phyloP scores from a whole-genome alignment of 2,329 filamentous ascomycete genomes.

The Penicillium rolfsii region DNA sequence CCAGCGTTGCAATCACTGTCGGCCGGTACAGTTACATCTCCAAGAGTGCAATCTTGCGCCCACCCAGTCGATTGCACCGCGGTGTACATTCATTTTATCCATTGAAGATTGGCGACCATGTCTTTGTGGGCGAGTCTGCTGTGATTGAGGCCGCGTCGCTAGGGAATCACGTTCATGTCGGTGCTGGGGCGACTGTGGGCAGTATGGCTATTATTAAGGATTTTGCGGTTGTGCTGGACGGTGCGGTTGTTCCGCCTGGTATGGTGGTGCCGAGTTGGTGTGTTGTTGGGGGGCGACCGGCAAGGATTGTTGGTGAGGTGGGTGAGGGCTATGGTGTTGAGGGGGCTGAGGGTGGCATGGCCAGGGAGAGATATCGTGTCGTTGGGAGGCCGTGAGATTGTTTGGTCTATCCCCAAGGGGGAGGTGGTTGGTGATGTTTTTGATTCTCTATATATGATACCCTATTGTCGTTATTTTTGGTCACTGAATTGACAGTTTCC shows the following conservation, averaged over 20 bases:
- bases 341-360: conserved; percentile 49
- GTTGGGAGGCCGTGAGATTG: conserved; percentile 37
- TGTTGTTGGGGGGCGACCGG: conserved; percentile 83
- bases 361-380: conserved; percentile 46
- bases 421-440: conserved; percentile 27
- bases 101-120: conserved; percentile 90
- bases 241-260: conserved; percentile 77
- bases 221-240: conserved; percentile 84
- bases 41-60: conserved; percentile 75
- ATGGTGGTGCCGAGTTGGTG: conserved; percentile 94
- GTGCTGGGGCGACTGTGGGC: conserved; percentile 73
- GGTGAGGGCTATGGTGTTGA: conserved; percentile 53
- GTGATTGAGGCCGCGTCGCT: conserved; percentile 83
- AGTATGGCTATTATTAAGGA: conserved; percentile 93
- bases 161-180: conserved; percentile 84
- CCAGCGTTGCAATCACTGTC: conserved; percentile 70
- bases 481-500: not conserved
- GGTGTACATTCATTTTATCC: conserved; percentile 70
- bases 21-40: conserved; percentile 91
- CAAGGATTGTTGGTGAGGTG: conserved; percentile 78
- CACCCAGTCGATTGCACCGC: conserved; percentile 80
- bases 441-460: conserved; percentile 12
- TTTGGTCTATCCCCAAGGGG: conserved; percentile 5
- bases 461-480: not conserved
- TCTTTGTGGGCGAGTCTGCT: conserved; percentile 77